Conservation (phyloP, 805 yeast species). For the Lipomyces spencermartinsiae region DNA sequence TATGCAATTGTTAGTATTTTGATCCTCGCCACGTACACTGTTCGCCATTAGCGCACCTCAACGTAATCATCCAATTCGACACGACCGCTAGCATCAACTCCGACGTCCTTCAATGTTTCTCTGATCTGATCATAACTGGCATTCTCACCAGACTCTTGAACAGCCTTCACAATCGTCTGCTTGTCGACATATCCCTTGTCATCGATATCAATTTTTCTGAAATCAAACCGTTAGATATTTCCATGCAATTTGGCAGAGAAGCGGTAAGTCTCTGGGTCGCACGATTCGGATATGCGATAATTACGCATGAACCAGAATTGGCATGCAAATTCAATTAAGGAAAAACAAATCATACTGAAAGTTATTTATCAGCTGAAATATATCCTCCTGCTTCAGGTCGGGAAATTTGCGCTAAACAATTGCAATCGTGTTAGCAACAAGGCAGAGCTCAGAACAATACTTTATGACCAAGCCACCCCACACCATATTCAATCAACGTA, state of each 20-base stretch:
- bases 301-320: background rate
- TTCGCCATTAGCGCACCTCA: conserved; percentile 51
- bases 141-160: conserved; percentile 71
- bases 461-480: background rate
- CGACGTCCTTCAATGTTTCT: conserved; percentile 87
- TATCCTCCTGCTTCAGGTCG: conserved; percentile 79
- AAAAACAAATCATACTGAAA: conserved; percentile 54
- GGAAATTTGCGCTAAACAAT: conserved; percentile 79
- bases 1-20: background rate
- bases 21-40: background rate
- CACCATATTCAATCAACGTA: conserved; percentile 43
- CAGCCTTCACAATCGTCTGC: conserved; percentile 83
- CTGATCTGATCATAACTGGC: conserved; percentile 91
- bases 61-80: conserved; percentile 96
- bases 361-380: conserved; percentile 82
- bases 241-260: background rate
- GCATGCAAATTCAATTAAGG: conserved; percentile 9
- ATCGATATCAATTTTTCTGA: conserved; percentile 76
- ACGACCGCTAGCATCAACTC: conserved; percentile 95
- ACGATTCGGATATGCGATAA: background rate
- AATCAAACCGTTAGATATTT: background rate
- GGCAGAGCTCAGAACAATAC: background rate
- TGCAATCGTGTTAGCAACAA: background rate
- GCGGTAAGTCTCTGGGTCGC: background rate
- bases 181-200: conserved; percentile 96